A percentile compares a stretch with the other conserved stretches of the same genome.
Conservation (phyloP, 169 alveolate species). For the Plasmodium vinckei region DNA sequence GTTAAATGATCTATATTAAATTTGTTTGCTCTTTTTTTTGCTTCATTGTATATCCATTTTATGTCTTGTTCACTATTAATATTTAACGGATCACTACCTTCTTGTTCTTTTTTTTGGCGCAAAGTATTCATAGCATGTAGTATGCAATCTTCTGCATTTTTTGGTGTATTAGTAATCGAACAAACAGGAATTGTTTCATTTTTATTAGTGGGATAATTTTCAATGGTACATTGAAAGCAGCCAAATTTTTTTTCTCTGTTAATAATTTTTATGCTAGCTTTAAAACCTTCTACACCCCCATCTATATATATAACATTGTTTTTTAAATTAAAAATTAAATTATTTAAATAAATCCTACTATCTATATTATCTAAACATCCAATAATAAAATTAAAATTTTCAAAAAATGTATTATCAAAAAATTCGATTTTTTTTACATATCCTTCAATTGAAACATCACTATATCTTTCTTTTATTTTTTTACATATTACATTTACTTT, state of each 20-base stretch:
- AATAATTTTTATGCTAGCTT: slow-evolving; percentile 78
- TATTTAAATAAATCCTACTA: slow-evolving; percentile 32
- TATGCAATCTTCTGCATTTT: slow-evolving; percentile 81
- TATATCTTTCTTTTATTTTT: slow-evolving; percentile 16
- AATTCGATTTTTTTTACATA: slow-evolving; percentile 15
- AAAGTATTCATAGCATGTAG: slow-evolving; percentile 26
- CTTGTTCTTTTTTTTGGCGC: slow-evolving; percentile 2
- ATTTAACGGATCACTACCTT: slow-evolving; percentile 1
- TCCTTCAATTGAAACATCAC: slow-evolving; percentile 25
- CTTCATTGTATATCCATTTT: slow-evolving; percentile 36
- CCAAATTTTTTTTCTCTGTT: slow-evolving; percentile 58
- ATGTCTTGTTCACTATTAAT: slow-evolving; percentile 1
- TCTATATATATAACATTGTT: slow-evolving; percentile 72
- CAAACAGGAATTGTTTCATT: slow-evolving; percentile 68
- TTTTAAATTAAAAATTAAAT: slow-evolving; percentile 22
- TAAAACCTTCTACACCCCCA: slow-evolving; percentile 83
- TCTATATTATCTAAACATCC: slow-evolving; percentile 67
- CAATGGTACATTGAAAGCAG: slow-evolving; percentile 76
- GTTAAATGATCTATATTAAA: slow-evolving; percentile 26
- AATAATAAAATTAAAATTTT: slow-evolving; percentile 34
- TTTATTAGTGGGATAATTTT: slow-evolving; percentile 23
- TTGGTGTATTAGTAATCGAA: slow-evolving; percentile 67
- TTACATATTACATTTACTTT: slow-evolving; percentile 4
- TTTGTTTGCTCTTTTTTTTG: slow-evolving; percentile 35
- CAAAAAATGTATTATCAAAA: slow-evolving; percentile 34